Percentiles rank a stretch among this genome's conserved stretches.
phyloP scores from a whole-genome alignment of 1,284 basidiomycete species.

The Takashimella tepidaria region DNA sequence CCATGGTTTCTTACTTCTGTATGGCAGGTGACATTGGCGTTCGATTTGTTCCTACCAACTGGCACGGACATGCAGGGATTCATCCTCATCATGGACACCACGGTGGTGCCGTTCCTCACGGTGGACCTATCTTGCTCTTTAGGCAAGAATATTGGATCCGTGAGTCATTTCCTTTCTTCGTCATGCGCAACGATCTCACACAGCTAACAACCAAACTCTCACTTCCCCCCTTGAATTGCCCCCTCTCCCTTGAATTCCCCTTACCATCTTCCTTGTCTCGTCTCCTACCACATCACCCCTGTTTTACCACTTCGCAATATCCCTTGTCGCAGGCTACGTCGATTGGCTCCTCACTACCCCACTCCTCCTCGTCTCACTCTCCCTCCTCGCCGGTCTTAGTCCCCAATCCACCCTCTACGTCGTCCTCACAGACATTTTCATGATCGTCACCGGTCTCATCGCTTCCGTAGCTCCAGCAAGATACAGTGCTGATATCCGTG shows the following conservation, averaged over 20 bases:
- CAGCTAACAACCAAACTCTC: no score
- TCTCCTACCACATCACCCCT: neutral
- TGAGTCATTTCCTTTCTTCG: neutral
- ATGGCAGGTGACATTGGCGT: conserved; percentile 28
- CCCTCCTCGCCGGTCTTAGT: conserved; percentile 26
- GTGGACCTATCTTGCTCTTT: neutral
- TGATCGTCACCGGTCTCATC: conserved; percentile 36
- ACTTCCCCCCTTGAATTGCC: no score
- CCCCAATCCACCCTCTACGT: conserved; percentile 22
- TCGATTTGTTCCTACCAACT: conserved; percentile 30
- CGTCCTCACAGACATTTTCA: conserved; percentile 32
- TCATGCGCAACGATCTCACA: no score
- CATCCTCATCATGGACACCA: neutral
- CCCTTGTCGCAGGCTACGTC: conserved; percentile 20
- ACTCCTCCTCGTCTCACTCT: conserved; percentile 32
- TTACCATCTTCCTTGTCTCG: neutral
- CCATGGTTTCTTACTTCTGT: conserved; percentile 38
- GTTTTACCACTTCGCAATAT: neutral
- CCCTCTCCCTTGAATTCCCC: no score
- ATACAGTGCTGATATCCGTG: conserved; percentile 18
- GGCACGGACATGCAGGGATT: conserved; percentile 7
- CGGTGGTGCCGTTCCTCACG: neutral
- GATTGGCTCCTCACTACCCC: conserved; percentile 40
- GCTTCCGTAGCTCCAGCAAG: conserved; percentile 20
- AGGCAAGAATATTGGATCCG: neutral